Evolutionary conservation across 2,329 filamentous ascomycete genomes (phyloP).

Genomic region (Trichoderma oligosporum): DNA sequence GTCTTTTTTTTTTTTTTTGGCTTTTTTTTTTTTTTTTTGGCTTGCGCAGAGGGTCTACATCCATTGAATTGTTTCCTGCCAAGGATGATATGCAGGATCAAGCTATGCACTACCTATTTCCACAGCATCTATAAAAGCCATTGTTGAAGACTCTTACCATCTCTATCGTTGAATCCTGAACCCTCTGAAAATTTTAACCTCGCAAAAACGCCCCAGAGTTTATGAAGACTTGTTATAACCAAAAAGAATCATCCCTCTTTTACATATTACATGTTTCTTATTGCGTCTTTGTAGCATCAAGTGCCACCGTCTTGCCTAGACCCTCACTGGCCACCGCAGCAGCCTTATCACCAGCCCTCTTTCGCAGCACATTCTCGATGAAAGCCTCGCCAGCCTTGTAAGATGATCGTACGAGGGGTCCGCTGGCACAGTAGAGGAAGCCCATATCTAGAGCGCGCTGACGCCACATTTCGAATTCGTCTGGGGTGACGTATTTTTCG

Average conservation of each 20-base stretch:
- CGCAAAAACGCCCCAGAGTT: conserved; percentile 12
- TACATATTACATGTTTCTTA: neutral
- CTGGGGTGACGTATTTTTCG: conserved; percentile 88
- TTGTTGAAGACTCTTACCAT: conserved; percentile 30
- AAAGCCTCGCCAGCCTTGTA: conserved; percentile 99
- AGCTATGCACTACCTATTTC: neutral
- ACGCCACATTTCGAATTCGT: conserved; percentile 87
- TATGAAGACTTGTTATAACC: neutral
- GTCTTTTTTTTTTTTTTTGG: neutral
- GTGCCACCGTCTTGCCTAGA: conserved; percentile 39
- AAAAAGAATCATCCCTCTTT: neutral
- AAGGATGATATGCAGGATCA: neutral
- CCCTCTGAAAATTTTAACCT: conserved; percentile 13
- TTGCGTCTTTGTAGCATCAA: conserved; percentile 29
- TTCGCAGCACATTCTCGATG: conserved; percentile 95
- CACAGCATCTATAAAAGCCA: conserved; percentile 15
- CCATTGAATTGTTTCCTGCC: neutral
- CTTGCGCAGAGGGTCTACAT: neutral
- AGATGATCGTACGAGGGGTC: conserved; percentile 85
- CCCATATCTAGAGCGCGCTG: conserved; percentile 88
- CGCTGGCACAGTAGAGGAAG: conserved; percentile 93
- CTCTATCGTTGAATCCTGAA: conserved; percentile 30
- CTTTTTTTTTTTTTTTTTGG: neutral
- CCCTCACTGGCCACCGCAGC: conserved; percentile 30
- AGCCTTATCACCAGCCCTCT: conserved; percentile 55